Base-by-base conservation (phyloP, 2,329 filamentous ascomycete genomes). In the Phyllosticta capitalensis region DNA sequence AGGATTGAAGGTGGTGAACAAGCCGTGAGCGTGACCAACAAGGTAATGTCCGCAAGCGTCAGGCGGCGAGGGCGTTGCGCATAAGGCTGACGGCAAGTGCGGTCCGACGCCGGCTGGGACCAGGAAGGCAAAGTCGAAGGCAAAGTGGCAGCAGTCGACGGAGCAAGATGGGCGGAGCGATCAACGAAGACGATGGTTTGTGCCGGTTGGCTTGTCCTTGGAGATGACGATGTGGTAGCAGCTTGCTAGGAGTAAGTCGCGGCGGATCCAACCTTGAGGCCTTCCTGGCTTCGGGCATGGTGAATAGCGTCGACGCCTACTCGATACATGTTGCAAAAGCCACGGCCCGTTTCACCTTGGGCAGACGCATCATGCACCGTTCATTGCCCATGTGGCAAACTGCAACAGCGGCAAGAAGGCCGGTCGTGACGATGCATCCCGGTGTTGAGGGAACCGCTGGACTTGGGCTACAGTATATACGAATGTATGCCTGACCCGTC, bases 81-180 rank as follows among this genome's bases (percentile, higher is more conserved):
- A 55, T 59, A 59, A 55, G 58, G 58, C 58, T 59, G 58, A 59
- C 58, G 58, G 58, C 58, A 59, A 59, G 33, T n/a, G 52, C 58
- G 58, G 58, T 59, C 58, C 58, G 58, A 59, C 51, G 58, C 58
- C 58, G 58, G 58, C 58, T 59, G 50, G 19, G 38, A n/a, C n/a
- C 14, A 45, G 7, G 24, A 26, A 26, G 24, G 38, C 38, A 45
- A 45, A 45, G n/a, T n/a, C n/a, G n/a, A 45, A 45, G 38, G 38
- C 17, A 45, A 45, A 45, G 14, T 12, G 17, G 38, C 38, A n/a
- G 38, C 38, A 26, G 24, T 26, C 24, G 24, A 7, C 7, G 7
- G 38, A 6, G 38, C 14, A 45, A 14, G 38, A 45, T n/a, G 38
- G 38, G 24, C 38, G 38, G 33, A 19, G 38, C 38, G 38, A 45